Percentiles rank a stretch among this genome's conserved stretches.
These are phyloP conservation scores for Diaporthe capsici DNA, from an alignment of 2,329 filamentous ascomycete species.

Conservation along the genomic window DNA sequence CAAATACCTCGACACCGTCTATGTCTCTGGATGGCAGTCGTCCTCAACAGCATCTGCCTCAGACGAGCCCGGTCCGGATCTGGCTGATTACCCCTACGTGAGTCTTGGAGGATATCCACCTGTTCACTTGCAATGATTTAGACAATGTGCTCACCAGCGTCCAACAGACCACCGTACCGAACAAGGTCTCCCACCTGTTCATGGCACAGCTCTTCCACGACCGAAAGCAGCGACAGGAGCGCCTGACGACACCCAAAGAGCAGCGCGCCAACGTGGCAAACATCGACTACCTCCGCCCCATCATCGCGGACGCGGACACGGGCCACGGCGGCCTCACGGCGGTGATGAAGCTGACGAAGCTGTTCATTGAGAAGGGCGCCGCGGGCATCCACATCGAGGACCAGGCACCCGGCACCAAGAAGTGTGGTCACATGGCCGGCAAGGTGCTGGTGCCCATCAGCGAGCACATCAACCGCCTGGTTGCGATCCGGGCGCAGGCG, in stretches of 20 bases:
- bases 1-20: slow-evolving; percentile 98
- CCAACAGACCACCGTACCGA: slow-evolving; percentile 93
- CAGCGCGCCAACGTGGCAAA: slow-evolving; percentile 82
- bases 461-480: slow-evolving; percentile 98
- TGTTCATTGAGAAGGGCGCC: slow-evolving; percentile 96
- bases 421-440: slow-evolving; percentile 99
- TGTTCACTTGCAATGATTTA: neutral
- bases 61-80: slow-evolving; percentile 96
- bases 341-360: slow-evolving; percentile 99
- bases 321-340: slow-evolving; percentile 98
- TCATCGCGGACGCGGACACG: slow-evolving; percentile 97
- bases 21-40: slow-evolving; percentile 99
- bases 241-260: slow-evolving; percentile 80
- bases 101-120: slow-evolving; percentile 50
- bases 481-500: slow-evolving; percentile 96
- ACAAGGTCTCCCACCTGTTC: slow-evolving; percentile 98
- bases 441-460: slow-evolving; percentile 97
- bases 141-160: neutral
- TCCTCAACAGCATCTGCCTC: slow-evolving; percentile 95
- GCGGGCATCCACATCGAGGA: slow-evolving; percentile 99
- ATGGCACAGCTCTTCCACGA: slow-evolving; percentile 99
- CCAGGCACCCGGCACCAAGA: slow-evolving; percentile 98
- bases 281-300: slow-evolving; percentile 93
- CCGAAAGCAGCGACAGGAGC: slow-evolving; percentile 97
- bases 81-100: slow-evolving; percentile 96